Evolutionary conservation across 768 basidiomycete genomes (phyloP), one percentile per base, ranked within the genome.

Genomic region (Rhizopogon vinicolor): DNA sequence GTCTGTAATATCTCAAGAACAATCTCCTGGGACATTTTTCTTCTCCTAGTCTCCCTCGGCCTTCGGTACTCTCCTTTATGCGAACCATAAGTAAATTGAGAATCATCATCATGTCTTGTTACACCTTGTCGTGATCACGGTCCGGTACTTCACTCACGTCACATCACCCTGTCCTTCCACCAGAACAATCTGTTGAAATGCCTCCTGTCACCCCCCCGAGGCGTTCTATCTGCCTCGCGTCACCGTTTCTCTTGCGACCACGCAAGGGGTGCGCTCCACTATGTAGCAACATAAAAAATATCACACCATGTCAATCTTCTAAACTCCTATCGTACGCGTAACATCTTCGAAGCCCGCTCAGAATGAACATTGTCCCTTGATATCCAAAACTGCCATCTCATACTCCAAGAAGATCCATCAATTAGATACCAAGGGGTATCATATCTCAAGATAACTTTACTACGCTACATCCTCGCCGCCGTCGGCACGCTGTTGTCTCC

Each of bases 401-500:
- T 48, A 18, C 46, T 31, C 31, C 7, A 13, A 22, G 14, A 10
- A 33, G 10, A 10, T 33, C 6, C 25, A 25, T 25, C 25, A 4
- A 25, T 25, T 0, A 33, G 7, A 6, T 33, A 33, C 31, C 31
- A 33, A 37, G 5, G 12, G 3, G 10, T 37, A 37, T 37, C 12
- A 5, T 37, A 37, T 37, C 35, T 37, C 12, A 37, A 12, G 16
- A 37, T 49, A 49, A 28, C 39, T 48, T 49, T 39, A 58, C 5
- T 31, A 43, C 6, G 58, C 63, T 43, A 4, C 28, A 53, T 28
- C 61, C 5, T n/a, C 78, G 54, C 19, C 48, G 35, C 19, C 5
- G 5, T 80, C 83, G 9, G 73, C 70, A 25, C 87, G 78, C 56
- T 79, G 80, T 44, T 79, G 79, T 59, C 89, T 78, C 58, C 89